A percentile compares a stretch with the other conserved stretches of the same genome.
These are phyloP conservation scores for Otatea glauca DNA, from an alignment of 176 grass and related monocot species.

Conservation along the genomic window DNA sequence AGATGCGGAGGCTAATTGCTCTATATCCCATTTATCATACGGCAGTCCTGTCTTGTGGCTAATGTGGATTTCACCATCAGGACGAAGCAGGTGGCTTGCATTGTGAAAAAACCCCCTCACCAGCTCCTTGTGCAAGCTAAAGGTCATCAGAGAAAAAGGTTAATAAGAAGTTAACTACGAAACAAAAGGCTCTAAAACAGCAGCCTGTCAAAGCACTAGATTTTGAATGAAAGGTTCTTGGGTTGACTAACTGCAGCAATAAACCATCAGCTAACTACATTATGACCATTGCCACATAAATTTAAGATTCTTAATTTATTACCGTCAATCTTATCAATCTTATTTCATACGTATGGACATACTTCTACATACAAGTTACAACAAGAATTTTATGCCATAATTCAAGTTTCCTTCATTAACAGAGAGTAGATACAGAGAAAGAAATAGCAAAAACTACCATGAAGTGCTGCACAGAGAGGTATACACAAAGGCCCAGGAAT, in stretches of 20 bases:
- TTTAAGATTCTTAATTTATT: background rate
- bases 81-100: slow-evolving; percentile 50
- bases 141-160: slow-evolving; percentile 4
- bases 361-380: background rate
- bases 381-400: background rate
- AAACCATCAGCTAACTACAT: background rate
- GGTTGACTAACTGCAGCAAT: background rate
- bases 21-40: slow-evolving; percentile 47
- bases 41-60: slow-evolving; percentile 48
- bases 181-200: background rate
- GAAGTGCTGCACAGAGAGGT: slow-evolving; percentile 16
- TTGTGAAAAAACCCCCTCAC: slow-evolving; percentile 53
- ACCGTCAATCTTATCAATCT: background rate
- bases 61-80: slow-evolving; percentile 57
- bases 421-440: background rate
- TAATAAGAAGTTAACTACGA: background rate
- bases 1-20: slow-evolving; percentile 38
- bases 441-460: background rate
- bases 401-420: background rate
- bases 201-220: background rate
- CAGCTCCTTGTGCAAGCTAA: slow-evolving; percentile 49
- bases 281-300: background rate
- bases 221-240: background rate
- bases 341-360: background rate
- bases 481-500: background rate